Evolutionary conservation across 305 asterid species (phyloP).

Genomic region (Fraxinus albicans): DNA sequence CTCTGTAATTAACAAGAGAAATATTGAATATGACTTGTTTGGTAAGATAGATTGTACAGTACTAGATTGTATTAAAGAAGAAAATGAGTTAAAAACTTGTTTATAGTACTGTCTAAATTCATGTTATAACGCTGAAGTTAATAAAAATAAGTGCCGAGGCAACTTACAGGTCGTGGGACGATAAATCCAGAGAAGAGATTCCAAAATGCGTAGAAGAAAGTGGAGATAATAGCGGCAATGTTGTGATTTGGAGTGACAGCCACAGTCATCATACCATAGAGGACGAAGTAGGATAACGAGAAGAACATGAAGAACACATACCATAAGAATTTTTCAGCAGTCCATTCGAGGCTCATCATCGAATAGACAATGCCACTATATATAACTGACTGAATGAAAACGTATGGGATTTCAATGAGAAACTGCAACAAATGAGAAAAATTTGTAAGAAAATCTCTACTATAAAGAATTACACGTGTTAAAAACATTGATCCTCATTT

Average conservation of each 20-base stretch:
- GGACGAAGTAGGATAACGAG: constrained; percentile 42
- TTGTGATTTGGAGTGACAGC: constrained; percentile 51
- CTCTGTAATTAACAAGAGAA: constrained; percentile 28
- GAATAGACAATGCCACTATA: constrained; percentile 52
- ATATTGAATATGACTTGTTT: not conserved
- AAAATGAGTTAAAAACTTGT: not conserved
- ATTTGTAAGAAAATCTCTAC: not conserved
- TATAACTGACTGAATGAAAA: constrained; percentile 33
- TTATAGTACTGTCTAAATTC: not conserved
- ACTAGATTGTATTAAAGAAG: not conserved
- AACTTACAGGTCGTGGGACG: constrained; percentile 55
- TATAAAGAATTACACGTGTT: not conserved
- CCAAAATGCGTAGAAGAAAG: constrained; percentile 41
- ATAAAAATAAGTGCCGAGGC: not conserved
- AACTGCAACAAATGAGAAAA: constrained; percentile 26
- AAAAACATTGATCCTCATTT: not conserved
- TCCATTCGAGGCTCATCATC: constrained; percentile 62
- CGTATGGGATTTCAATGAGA: constrained; percentile 46
- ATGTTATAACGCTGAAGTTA: not conserved
- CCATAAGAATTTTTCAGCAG: constrained; percentile 44
- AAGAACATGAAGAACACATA: constrained; percentile 49
- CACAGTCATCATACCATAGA: constrained; percentile 59
- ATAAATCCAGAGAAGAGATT: constrained; percentile 59
- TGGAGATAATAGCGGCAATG: constrained; percentile 41
- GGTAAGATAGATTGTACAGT: not conserved